phyloP scores from a whole-genome alignment of 352 stramenopile species.

The Pilasporangium apinafurcum region DNA sequence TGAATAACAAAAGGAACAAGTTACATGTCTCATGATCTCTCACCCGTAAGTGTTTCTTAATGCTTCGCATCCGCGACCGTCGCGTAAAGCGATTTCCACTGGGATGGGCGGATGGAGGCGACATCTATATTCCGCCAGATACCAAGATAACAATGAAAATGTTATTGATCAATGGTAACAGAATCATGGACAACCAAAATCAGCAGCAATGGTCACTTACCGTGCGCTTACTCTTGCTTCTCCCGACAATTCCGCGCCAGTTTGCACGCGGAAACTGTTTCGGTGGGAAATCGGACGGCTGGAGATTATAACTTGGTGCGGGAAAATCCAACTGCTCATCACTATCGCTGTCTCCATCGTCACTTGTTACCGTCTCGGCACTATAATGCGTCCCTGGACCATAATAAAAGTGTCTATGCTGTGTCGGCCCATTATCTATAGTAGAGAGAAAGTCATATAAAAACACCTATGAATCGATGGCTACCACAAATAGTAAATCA shows the following conservation, averaged over 20 bases:
- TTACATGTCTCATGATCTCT: no score
- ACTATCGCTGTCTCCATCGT: conserved; percentile 30
- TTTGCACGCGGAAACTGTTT: conserved; percentile 44
- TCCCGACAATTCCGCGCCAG: conserved; percentile 40
- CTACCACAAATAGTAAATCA: no score
- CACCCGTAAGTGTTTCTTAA: conserved; percentile 73
- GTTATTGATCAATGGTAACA: no score
- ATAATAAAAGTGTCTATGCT: conserved; percentile 56
- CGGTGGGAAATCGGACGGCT: conserved; percentile 4
- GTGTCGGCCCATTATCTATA: conserved; percentile 6
- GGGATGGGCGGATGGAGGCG: conserved; percentile 21
- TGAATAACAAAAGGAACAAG: not conserved
- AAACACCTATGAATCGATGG: no score
- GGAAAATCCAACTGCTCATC: conserved; percentile 38
- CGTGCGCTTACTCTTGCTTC: conserved; percentile 44
- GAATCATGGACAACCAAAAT: no score
- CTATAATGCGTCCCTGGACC: conserved; percentile 46
- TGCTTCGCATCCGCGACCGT: conserved; percentile 75
- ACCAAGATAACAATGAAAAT: not conserved
- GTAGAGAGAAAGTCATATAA: not conserved
- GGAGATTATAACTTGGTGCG: conserved; percentile 28
- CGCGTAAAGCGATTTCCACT: conserved; percentile 72
- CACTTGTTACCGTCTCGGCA: conserved; percentile 27
- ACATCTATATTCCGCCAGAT: conserved; percentile 7
- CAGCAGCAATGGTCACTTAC: conserved; percentile 2